These are phyloP conservation scores for Litsea cubeba DNA, from an alignment of 164 flowering plant species.

Conservation along the genomic window DNA sequence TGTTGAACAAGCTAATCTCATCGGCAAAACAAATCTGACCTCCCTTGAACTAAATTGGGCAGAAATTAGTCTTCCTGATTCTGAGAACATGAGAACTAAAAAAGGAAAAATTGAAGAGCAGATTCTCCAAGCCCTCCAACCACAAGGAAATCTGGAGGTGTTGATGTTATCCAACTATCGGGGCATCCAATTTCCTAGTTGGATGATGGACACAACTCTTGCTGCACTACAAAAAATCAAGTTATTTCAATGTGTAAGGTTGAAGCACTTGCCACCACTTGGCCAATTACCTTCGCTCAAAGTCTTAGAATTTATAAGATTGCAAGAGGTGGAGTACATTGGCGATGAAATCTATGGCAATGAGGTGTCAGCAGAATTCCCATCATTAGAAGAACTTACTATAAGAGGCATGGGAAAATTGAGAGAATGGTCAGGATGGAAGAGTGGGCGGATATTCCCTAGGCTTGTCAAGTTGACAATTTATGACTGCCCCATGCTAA, in stretches of 20 bases:
- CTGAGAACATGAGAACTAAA: too few relatives aligned
- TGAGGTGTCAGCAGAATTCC: neutral
- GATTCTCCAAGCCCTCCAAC: conserved; percentile 6
- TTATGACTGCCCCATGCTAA: neutral
- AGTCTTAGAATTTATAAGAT: neutral
- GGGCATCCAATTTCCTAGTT: conserved; percentile 20
- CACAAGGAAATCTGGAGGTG: conserved; percentile 15
- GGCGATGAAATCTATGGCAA: neutral
- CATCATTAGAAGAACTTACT: conserved; percentile 5
- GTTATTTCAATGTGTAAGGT: conserved; percentile 10
- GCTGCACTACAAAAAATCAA: neutral
- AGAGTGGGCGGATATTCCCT: neutral
- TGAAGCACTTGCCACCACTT: conserved; percentile 11
- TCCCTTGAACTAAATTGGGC: neutral
- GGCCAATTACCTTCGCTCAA: conserved; percentile 22
- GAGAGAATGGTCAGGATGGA: neutral
- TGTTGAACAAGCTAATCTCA: neutral
- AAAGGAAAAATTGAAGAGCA: too few relatives aligned
- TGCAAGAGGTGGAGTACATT: conserved; percentile 7
- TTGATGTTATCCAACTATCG: conserved; percentile 12
- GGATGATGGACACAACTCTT: conserved; percentile 6
- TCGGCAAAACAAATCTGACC: neutral
- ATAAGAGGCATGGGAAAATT: conserved; percentile 8
- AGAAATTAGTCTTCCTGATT: too few relatives aligned
- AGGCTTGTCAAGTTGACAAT: neutral